Evolutionary conservation across 352 stramenopile species (phyloP).

Genomic region (Globisporangium solare): DNA sequence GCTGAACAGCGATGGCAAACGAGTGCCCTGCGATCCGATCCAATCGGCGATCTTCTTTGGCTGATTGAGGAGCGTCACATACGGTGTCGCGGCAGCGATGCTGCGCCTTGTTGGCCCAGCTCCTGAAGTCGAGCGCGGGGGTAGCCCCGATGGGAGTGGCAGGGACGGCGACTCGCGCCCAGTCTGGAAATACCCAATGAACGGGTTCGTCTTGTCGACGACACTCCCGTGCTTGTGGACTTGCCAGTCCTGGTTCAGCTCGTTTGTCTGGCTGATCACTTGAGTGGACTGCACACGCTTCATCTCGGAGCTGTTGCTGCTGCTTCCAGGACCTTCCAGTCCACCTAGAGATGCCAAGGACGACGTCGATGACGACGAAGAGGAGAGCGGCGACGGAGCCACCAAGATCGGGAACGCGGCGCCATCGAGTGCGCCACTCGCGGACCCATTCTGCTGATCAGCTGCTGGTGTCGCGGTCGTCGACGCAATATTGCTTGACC

Average conservation of each 20-base stretch:
- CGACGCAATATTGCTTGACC: neutral
- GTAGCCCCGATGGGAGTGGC: neutral
- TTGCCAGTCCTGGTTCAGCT: slow-evolving; percentile 26
- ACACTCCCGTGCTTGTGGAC: slow-evolving; percentile 36
- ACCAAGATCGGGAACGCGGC: slow-evolving; percentile 4
- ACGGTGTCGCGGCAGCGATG: slow-evolving; percentile 5
- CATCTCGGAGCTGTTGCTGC: neutral
- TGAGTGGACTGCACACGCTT: slow-evolving; percentile 4
- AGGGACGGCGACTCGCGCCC: slow-evolving; percentile 10
- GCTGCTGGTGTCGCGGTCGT: slow-evolving; percentile 3
- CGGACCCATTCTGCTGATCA: neutral
- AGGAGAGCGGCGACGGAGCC: slow-evolving; percentile 4
- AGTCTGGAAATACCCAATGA: slow-evolving; percentile 84
- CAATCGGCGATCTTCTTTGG: slow-evolving; percentile 46
- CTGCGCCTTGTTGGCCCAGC: slow-evolving; percentile 1
- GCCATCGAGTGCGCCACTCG: neutral
- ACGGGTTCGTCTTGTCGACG: slow-evolving; percentile 85
- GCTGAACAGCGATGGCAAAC: slow-evolving; percentile 36
- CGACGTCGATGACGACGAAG: slow-evolving; percentile 13
- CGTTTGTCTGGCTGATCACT: slow-evolving; percentile 10
- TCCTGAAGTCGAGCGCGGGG: slow-evolving; percentile 8
- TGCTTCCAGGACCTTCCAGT: neutral
- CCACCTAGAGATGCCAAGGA: slow-evolving; percentile 6
- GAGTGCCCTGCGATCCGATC: slow-evolving; percentile 32
- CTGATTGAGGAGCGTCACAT: slow-evolving; percentile 33